Conservation (phyloP, 495 filamentous ascomycete species). For the Penicillium coprophilum region DNA sequence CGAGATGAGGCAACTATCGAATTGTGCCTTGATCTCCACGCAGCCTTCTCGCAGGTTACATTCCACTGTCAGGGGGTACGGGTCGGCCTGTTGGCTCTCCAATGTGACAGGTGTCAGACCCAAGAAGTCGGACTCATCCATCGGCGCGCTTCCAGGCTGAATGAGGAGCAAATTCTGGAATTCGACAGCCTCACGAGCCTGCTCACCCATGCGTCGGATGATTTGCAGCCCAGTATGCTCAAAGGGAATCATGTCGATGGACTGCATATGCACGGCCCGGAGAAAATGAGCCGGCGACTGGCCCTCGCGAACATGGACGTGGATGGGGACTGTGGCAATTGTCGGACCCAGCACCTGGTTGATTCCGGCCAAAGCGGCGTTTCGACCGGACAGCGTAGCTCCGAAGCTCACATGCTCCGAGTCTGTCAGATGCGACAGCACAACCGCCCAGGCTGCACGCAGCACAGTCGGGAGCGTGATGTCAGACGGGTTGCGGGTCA, state of each 20-base stretch:
- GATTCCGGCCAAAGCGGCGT: slow-evolving; percentile 31
- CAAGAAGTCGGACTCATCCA: slow-evolving; percentile 54
- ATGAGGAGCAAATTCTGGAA: neutral
- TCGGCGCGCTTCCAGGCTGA: slow-evolving; percentile 9
- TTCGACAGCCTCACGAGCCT: too few relatives aligned
- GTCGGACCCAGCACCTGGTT: slow-evolving; percentile 38
- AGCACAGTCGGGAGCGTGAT: slow-evolving; percentile 30
- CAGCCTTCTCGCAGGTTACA: neutral
- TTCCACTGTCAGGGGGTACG: neutral
- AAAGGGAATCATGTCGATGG: slow-evolving; percentile 35
- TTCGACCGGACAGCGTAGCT: slow-evolving; percentile 33
- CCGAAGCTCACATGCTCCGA: slow-evolving; percentile 35
- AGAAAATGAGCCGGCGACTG: slow-evolving; percentile 35
- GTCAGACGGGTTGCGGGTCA: too few relatives aligned
- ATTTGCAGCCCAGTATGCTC: slow-evolving; percentile 49
- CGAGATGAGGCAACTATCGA: slow-evolving; percentile 1
- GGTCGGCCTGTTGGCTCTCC: slow-evolving; percentile 2
- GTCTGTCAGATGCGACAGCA: slow-evolving; percentile 29
- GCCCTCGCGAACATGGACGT: slow-evolving; percentile 33
- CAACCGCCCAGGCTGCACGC: slow-evolving; percentile 37
- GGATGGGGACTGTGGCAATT: slow-evolving; percentile 49
- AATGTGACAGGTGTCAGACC: slow-evolving; percentile 42
- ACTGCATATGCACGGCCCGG: slow-evolving; percentile 36
- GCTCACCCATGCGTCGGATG: slow-evolving; percentile 46
- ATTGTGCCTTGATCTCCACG: slow-evolving; percentile 2